Base-by-base conservation (phyloP, 495 filamentous ascomycete species). In the Chaetomium tenue region DNA sequence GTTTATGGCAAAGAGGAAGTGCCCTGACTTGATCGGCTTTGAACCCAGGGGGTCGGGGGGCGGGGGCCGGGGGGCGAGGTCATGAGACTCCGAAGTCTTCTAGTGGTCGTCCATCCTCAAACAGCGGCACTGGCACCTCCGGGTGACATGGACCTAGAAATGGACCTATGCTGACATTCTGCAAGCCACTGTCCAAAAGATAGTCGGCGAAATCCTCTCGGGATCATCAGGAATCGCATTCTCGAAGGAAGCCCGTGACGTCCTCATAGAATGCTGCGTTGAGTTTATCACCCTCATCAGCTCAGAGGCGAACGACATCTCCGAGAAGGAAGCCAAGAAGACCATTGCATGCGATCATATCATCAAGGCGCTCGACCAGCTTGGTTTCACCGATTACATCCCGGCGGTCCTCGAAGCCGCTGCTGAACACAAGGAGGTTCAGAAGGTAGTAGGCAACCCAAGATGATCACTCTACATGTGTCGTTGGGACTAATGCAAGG, bases 251-350 rank as follows among this genome's bases (percentile, higher is more conserved):
- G 91, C 94, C 3, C 87, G 95, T 57, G 94, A 98, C 70, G 81
- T 97, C 5, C 84, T 98, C 50, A 98, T 98, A 78, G 94, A 98
- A 77, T 98, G 93, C 81, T 98, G 95, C 74, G 94, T 98, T 66
- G 94, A 98, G 73, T 98, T 98, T 80, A 97, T 98, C 75, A 97
- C 95, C 12, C 84, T 98, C 61, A 90, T 98, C 61, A 97, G 93
- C 26, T 94, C 91, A 42, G 92, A 98, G 79, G 95, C 94, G 11
- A 98, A 98, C 74, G 94, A 98, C 68, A 98, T 98, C 66, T 91
- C 92, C 18, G 94, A 98, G 77, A 96, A 93, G 71, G 94, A 98
- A 66, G 89, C 92, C 13, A 98, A 98, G 83, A 98, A 98, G 81
- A 98, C 94, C 0, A 98, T 98, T 61, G 93, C 92, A 0, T 92